These are phyloP conservation scores for Tetrapisispora phaffii DNA, from an alignment of 805 yeast species.

Conservation along the genomic window DNA sequence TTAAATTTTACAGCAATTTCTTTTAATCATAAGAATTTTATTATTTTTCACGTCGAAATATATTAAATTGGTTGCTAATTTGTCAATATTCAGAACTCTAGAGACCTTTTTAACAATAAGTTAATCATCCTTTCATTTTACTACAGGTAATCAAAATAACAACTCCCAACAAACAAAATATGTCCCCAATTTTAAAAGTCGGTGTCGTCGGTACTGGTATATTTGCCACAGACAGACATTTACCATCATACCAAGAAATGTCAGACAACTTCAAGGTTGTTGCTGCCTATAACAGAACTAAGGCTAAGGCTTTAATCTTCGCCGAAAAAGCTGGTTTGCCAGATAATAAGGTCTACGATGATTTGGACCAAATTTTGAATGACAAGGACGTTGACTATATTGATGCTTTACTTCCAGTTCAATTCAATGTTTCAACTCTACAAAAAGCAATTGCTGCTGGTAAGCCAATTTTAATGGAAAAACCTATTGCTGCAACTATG, in stretches of 20 bases:
- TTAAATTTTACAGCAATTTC: too few relatives aligned
- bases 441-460: slow-evolving; percentile 59
- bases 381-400: slow-evolving; percentile 65
- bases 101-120: background rate
- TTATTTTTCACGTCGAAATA: too few relatives aligned
- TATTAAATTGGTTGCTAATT: too few relatives aligned
- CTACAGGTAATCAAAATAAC: background rate
- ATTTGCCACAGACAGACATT: slow-evolving; percentile 76
- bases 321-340: slow-evolving; percentile 53
- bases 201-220: slow-evolving; percentile 78
- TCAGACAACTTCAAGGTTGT: slow-evolving; percentile 44
- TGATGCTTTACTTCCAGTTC: slow-evolving; percentile 87
- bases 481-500: slow-evolving; percentile 84
- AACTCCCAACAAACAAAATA: background rate
- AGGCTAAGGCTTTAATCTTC: slow-evolving; percentile 70
- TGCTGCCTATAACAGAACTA: slow-evolving; percentile 78
- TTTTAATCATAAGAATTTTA: too few relatives aligned
- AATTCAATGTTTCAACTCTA: slow-evolving; percentile 60
- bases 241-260: slow-evolving; percentile 55
- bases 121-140: too few relatives aligned
- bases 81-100: too few relatives aligned
- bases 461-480: slow-evolving; percentile 77
- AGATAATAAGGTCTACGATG: slow-evolving; percentile 43
- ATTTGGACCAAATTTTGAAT: slow-evolving; percentile 52
- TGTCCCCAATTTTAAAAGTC: slow-evolving; percentile 36